These are phyloP conservation scores for Pinus albicaulis DNA, from an alignment of 75 land plant species.

Conservation along the genomic window DNA sequence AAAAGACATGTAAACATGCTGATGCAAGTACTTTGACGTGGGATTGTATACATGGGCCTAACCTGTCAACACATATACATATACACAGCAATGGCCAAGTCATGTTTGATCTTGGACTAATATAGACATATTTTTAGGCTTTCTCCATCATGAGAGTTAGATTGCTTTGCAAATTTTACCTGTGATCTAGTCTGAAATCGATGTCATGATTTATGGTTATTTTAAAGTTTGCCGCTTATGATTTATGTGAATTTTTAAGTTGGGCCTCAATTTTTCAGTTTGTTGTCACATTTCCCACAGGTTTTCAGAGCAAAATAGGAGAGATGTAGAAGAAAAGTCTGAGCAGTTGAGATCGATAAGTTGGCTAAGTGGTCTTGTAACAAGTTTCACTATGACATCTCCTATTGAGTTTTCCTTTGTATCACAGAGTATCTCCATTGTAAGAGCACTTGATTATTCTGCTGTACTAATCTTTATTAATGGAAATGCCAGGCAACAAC, in stretches of 20 bases:
- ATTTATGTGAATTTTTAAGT: background rate
- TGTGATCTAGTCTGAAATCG: background rate
- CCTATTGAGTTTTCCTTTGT: conserved; percentile 22
- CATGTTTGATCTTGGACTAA: no score
- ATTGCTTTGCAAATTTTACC: background rate
- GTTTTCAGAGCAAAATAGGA: conserved; percentile 34
- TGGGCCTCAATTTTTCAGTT: background rate
- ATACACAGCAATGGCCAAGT: no score
- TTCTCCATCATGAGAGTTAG: background rate
- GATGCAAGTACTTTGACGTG: no score
- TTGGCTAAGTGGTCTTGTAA: conserved; percentile 34
- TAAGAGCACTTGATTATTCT: conserved; percentile 2
- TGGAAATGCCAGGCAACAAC: background rate
- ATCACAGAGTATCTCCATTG: conserved; percentile 7
- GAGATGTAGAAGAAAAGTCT: conserved; percentile 43
- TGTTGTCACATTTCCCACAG: conserved; percentile 5
- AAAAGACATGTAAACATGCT: no score
- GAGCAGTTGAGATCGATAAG: conserved; percentile 34
- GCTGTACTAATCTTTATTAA: background rate
- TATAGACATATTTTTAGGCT: no score
- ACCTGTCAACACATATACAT: no score
- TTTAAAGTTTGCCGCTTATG: background rate
- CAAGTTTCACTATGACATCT: conserved; percentile 40
- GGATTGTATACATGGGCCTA: no score
- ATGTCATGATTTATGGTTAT: background rate